phyloP scores from a whole-genome alignment of 208 protist species.

The Wallacemonas sp. region DNA sequence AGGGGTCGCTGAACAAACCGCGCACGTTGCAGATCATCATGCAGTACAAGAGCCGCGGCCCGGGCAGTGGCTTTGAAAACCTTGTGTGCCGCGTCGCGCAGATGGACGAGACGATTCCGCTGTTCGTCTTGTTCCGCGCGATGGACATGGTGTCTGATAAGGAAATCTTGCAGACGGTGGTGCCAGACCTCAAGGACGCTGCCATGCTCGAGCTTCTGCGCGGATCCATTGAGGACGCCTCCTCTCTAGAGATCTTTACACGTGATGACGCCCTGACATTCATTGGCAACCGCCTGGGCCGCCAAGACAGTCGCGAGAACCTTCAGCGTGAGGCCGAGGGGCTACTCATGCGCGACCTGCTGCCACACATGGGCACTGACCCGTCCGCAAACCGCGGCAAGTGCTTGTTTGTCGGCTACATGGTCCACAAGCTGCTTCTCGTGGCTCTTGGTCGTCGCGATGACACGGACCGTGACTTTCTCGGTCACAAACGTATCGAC shows the following conservation, averaged over 20 bases:
- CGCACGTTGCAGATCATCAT: constrained; percentile 94
- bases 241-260: constrained; percentile 88
- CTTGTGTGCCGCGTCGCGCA: constrained; percentile 92
- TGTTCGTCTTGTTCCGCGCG: constrained; percentile 97
- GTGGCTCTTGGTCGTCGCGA: constrained; percentile 83
- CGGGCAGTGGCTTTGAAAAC: constrained; percentile 91
- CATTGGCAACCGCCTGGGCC: constrained; percentile 92
- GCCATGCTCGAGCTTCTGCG: constrained; percentile 86
- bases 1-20: constrained; percentile 82
- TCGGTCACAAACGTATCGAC: constrained; percentile 99
- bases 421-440: constrained; percentile 96
- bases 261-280: constrained; percentile 94
- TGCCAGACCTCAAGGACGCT: constrained; percentile 80
- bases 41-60: constrained; percentile 91
- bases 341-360: constrained; percentile 90
- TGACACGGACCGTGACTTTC: constrained; percentile 99
- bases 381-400: constrained; percentile 91
- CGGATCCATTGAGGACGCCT: constrained; percentile 93
- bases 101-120: constrained; percentile 78
- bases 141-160: constrained; percentile 96
- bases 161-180: constrained; percentile 95
- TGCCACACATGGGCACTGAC: constrained; percentile 88
- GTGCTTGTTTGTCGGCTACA: constrained; percentile 97
- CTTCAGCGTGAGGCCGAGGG: constrained; percentile 92
- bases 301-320: constrained; percentile 77